Conservation (phyloP, 2,329 filamentous ascomycete species). For the Moelleriella libera region DNA sequence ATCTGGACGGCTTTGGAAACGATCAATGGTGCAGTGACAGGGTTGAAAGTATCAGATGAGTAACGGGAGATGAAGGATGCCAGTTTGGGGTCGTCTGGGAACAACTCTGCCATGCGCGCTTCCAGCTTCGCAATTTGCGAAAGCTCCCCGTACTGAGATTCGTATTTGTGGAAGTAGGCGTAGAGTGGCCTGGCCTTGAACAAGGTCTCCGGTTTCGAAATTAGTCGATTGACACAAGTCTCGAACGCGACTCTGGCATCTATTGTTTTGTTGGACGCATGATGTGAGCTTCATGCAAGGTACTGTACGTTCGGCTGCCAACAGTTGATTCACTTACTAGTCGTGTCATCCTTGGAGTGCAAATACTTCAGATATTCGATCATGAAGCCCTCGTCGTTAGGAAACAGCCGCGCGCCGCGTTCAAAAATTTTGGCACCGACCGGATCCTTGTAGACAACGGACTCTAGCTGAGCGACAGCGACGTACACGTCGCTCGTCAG, state of each 20-base stretch:
- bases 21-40: slow-evolving; percentile 66
- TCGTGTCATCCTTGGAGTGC: slow-evolving; percentile 82
- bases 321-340: slow-evolving; percentile 47
- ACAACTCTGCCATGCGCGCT: slow-evolving; percentile 85
- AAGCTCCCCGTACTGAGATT: slow-evolving; percentile 86
- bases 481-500: slow-evolving; percentile 93
- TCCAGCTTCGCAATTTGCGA: slow-evolving; percentile 84
- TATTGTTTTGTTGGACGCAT: slow-evolving; percentile 16
- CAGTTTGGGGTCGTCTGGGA: slow-evolving; percentile 71
- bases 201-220: slow-evolving; percentile 59
- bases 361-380: slow-evolving; percentile 94
- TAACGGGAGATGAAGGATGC: slow-evolving; percentile 65
- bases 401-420: slow-evolving; percentile 82
- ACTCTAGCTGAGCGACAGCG: slow-evolving; percentile 82
- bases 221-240: slow-evolving; percentile 73
- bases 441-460: slow-evolving; percentile 87
- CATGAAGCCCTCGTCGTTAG: slow-evolving; percentile 84
- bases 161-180: slow-evolving; percentile 86
- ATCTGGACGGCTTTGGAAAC: slow-evolving; percentile 72
- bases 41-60: slow-evolving; percentile 59
- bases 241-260: slow-evolving; percentile 95
- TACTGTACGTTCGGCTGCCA: neutral
- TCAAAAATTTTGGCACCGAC: slow-evolving; percentile 94
- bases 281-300: neutral
- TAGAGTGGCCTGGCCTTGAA: slow-evolving; percentile 75